Evolutionary conservation across 208 protist genomes (phyloP).

Genomic region (Crithidia mellificae): DNA sequence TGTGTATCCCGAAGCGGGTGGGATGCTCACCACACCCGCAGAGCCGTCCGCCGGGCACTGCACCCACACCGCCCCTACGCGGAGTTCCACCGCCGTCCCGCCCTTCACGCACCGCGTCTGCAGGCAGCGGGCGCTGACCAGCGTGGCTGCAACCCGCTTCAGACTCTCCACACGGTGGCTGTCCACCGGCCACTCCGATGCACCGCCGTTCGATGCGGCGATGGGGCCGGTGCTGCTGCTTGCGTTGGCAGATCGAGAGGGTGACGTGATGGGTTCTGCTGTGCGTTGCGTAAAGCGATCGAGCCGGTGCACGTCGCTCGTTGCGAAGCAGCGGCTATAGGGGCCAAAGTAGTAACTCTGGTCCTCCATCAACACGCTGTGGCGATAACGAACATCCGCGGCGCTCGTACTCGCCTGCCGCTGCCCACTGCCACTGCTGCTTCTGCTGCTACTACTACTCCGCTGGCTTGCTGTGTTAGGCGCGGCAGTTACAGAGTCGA

Average conservation of each 20-base stretch:
- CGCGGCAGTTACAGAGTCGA: too few relatives aligned
- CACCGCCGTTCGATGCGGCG: too few relatives aligned
- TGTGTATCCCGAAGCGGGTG: constrained; percentile 28
- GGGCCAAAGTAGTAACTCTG: constrained; percentile 42
- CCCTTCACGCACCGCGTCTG: constrained; percentile 30
- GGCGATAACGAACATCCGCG: constrained; percentile 1
- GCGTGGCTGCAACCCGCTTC: neutral
- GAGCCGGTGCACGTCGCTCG: constrained; percentile 18
- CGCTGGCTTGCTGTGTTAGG: too few relatives aligned
- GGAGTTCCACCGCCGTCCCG: constrained; percentile 31
- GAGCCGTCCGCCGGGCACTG: constrained; percentile 47
- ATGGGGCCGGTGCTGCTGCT: too few relatives aligned
- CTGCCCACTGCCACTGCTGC: neutral
- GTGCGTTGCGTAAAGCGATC: neutral
- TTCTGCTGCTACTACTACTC: neutral
- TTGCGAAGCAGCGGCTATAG: constrained; percentile 41
- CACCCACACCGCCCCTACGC: constrained; percentile 45
- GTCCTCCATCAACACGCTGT: neutral
- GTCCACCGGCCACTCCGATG: too few relatives aligned
- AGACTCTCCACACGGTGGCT: too few relatives aligned
- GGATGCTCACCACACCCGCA: constrained; percentile 30
- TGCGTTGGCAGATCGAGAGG: too few relatives aligned
- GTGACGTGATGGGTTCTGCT: too few relatives aligned
- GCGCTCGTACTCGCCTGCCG: too few relatives aligned
- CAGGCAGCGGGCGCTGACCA: constrained; percentile 27